These are phyloP conservation scores for Begonia loranthoides DNA, from an alignment of 306 rosid genomes.

Conservation along the genomic window DNA sequence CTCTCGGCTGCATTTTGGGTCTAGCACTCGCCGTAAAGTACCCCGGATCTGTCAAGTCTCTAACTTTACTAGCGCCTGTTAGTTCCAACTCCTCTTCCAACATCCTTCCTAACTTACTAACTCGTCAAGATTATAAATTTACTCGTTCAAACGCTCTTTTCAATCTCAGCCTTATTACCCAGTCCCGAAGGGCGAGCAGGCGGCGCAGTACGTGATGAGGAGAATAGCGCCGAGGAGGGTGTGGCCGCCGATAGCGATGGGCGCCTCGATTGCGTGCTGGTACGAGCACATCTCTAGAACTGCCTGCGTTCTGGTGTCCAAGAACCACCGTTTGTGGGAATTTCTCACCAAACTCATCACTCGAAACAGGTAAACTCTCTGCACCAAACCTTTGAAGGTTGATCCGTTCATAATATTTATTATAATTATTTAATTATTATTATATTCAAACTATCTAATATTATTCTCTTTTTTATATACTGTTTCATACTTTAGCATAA, in stretches of 20 bases:
- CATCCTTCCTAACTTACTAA: no score
- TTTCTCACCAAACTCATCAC: conserved; percentile 67
- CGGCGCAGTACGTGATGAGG: conserved; percentile 71
- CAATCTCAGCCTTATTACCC: conserved; percentile 46
- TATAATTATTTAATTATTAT: no score
- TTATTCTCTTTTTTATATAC: no score
- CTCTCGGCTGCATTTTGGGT: conserved; percentile 83
- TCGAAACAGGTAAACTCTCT: conserved; percentile 51
- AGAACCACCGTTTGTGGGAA: conserved; percentile 77
- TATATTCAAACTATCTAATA: no score
- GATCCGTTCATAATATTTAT: no score
- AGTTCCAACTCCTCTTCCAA: neutral
- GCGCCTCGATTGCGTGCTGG: conserved; percentile 85
- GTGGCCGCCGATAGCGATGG: conserved; percentile 70
- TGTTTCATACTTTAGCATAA: no score
- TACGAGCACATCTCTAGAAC: conserved; percentile 83
- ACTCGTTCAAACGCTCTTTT: no score
- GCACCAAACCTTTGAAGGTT: no score
- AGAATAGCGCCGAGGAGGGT: conserved; percentile 80
- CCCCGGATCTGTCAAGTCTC: conserved; percentile 59
- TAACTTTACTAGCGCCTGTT: conserved; percentile 88
- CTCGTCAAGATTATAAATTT: no score
- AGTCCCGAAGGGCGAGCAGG: conserved; percentile 51
- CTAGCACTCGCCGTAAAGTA: conserved; percentile 72
- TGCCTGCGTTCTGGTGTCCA: conserved; percentile 73